Evolutionary conservation across 352 stramenopile species (phyloP).

Genomic region (Pythium periplocum): DNA sequence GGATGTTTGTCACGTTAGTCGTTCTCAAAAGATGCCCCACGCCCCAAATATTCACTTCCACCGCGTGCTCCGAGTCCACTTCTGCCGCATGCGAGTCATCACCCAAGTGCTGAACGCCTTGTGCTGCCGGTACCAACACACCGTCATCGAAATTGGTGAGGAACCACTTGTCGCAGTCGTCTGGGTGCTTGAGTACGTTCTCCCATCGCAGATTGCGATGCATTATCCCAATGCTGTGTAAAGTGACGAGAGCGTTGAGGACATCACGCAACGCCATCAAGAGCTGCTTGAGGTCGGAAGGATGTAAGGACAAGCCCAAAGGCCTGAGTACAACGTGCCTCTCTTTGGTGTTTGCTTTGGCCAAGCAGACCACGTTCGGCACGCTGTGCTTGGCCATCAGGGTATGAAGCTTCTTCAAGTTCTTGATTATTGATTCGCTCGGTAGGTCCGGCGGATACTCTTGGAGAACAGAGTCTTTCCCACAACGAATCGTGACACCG

Average conservation of each 20-base stretch:
- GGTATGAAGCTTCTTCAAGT: conserved; percentile 6
- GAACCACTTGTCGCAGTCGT: conserved; percentile 21
- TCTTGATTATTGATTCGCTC: conserved; percentile 1
- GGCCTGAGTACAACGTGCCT: conserved; percentile 10
- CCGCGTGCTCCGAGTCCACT: conserved; percentile 12
- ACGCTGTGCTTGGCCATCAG: conserved; percentile 6
- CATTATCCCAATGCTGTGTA: conserved; percentile 9
- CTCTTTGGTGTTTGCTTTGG: conserved; percentile 6
- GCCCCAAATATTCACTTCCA: conserved; percentile 18
- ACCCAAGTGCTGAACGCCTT: conserved; percentile 11
- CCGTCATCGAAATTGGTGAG: conserved; percentile 20
- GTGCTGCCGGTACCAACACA: conserved; percentile 7
- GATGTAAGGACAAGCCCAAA: conserved; percentile 4
- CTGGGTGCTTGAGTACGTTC: conserved; percentile 22
- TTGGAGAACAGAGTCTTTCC: conserved; percentile 4
- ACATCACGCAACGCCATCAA: conserved; percentile 14
- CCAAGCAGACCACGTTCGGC: conserved; percentile 6
- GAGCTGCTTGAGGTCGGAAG: conserved; percentile 10
- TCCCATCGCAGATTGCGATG: conserved; percentile 19
- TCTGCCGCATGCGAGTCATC: conserved; percentile 10
- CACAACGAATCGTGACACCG: conserved; percentile 3
- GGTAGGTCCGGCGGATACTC: conserved; percentile 1
- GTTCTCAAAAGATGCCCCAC: conserved; percentile 8
- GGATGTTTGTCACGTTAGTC: conserved; percentile 3
- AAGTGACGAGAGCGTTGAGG: conserved; percentile 7